Conservation (phyloP, 495 filamentous ascomycete species). For the Hypoxylon rickii region DNA sequence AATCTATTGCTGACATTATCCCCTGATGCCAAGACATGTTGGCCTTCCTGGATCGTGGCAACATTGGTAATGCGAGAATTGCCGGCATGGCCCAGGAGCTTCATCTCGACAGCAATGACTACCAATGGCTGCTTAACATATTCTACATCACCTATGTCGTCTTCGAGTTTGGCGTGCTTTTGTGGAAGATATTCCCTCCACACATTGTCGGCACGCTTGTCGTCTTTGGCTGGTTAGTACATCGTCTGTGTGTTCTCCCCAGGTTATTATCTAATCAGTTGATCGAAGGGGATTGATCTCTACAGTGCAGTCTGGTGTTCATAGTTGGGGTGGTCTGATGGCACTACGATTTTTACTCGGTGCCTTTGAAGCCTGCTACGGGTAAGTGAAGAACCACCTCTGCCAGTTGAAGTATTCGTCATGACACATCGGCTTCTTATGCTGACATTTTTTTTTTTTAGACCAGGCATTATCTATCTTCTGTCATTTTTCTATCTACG, state of each 20-base stretch:
- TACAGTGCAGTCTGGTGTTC: constrained; percentile 59
- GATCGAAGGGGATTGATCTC: constrained; percentile 54
- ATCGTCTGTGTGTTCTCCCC: neutral
- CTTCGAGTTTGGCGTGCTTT: constrained; percentile 67
- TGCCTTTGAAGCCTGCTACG: constrained; percentile 66
- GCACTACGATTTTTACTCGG: constrained; percentile 67
- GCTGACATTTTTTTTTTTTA: constrained; percentile 4
- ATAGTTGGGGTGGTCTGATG: constrained; percentile 65
- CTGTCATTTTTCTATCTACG: constrained; percentile 81
- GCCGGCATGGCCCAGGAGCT: constrained; percentile 43
- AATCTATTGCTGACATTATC: constrained; percentile 1
- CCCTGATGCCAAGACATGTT: constrained; percentile 35
- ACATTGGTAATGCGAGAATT: constrained; percentile 52
- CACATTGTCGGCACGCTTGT: constrained; percentile 45
- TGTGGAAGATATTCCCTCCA: constrained; percentile 65
- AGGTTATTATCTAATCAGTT: constrained; percentile 1
- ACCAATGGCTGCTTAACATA: constrained; percentile 68
- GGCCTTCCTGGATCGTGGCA: constrained; percentile 44
- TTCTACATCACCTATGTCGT: constrained; percentile 67
- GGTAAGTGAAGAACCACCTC: constrained; percentile 15
- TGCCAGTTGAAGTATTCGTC: too few species aligned
- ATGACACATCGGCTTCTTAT: too few species aligned
- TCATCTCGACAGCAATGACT: constrained; percentile 32
- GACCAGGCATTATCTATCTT: constrained; percentile 69
- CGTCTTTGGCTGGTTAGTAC: constrained; percentile 36